These are phyloP conservation scores for Eremothecium gossypii DNA, from an alignment of 1,139 yeast species.

Conservation along the genomic window DNA sequence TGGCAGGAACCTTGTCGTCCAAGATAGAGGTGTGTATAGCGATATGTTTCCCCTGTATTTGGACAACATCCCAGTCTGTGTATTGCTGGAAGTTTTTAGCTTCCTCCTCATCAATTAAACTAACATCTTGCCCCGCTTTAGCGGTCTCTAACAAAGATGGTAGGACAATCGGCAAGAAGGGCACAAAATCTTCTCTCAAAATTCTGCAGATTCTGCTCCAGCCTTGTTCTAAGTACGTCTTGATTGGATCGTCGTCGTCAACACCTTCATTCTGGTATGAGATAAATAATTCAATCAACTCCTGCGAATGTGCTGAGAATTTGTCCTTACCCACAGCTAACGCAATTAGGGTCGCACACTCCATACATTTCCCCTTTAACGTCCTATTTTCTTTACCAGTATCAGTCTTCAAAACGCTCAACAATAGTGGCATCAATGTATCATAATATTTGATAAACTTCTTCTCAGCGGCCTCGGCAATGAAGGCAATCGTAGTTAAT, in stretches of 20 bases:
- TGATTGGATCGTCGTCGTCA: conserved; percentile 73
- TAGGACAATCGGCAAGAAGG: conserved; percentile 79
- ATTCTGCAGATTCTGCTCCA: conserved; percentile 93
- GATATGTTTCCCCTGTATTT: conserved; percentile 81
- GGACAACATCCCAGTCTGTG: conserved; percentile 94
- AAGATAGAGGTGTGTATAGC: conserved; percentile 89
- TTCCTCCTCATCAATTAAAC: conserved; percentile 76
- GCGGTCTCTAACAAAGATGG: conserved; percentile 84
- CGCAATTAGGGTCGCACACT: conserved; percentile 90
- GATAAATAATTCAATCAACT: conserved; percentile 65
- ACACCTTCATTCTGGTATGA: conserved; percentile 54
- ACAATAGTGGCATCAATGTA: conserved; percentile 83
- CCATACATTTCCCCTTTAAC: conserved; percentile 87
- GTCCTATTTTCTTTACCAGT: conserved; percentile 72
- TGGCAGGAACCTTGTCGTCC: conserved; percentile 88
- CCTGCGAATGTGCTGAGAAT: conserved; percentile 67
- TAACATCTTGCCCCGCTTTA: conserved; percentile 80
- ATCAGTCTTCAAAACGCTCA: conserved; percentile 71
- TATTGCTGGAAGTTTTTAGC: conserved; percentile 77
- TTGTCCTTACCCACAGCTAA: conserved; percentile 94
- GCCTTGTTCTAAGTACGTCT: conserved; percentile 81
- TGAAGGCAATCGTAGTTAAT: conserved; percentile 89
- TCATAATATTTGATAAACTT: conserved; percentile 88
- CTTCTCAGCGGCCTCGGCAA: conserved; percentile 95
- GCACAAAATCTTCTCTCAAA: conserved; percentile 76